These are phyloP conservation scores for Talaromyces sp. DNA, from an alignment of 2,329 filamentous ascomycete genomes.

Conservation along the genomic window DNA sequence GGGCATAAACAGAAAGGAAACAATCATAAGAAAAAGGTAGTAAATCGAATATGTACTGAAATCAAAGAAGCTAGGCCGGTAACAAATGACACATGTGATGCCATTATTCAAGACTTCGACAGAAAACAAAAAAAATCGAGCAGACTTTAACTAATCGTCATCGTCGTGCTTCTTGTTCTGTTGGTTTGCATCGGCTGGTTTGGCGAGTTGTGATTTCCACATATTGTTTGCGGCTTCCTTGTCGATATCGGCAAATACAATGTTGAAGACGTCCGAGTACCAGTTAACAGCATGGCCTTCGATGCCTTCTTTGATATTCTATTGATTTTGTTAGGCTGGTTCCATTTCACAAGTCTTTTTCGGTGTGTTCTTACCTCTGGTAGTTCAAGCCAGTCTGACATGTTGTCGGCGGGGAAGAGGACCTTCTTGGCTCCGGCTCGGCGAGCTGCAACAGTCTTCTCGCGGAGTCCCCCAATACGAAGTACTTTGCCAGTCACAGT, in stretches of 20 bases:
- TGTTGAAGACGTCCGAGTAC: conserved; percentile 90
- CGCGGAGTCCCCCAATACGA: conserved; percentile 84
- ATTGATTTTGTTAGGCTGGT: conserved; percentile 9
- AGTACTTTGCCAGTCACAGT: conserved; percentile 96
- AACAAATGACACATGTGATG: neutral
- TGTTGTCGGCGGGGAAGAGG: conserved; percentile 91
- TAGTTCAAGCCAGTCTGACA: conserved; percentile 94
- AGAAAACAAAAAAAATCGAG: neutral
- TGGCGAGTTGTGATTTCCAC: conserved; percentile 62
- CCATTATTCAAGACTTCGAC: neutral
- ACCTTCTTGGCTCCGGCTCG: conserved; percentile 89
- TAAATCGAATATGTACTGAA: neutral
- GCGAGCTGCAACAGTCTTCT: conserved; percentile 95
- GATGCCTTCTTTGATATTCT: conserved; percentile 98
- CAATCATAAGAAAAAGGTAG: neutral
- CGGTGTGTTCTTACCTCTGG: conserved; percentile 69
- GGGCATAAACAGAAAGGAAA: neutral
- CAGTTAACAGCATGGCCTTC: conserved; percentile 86
- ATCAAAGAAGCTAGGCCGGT: neutral
- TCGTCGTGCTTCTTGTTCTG: conserved; percentile 6
- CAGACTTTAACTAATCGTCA: conserved; percentile 4
- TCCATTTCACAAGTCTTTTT: neutral
- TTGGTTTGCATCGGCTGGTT: conserved; percentile 40
- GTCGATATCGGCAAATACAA: conserved; percentile 83
- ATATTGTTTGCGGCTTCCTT: conserved; percentile 64